phyloP scores from a whole-genome alignment of 768 basidiomycete genomes.

The Thelephora ganbajun region DNA sequence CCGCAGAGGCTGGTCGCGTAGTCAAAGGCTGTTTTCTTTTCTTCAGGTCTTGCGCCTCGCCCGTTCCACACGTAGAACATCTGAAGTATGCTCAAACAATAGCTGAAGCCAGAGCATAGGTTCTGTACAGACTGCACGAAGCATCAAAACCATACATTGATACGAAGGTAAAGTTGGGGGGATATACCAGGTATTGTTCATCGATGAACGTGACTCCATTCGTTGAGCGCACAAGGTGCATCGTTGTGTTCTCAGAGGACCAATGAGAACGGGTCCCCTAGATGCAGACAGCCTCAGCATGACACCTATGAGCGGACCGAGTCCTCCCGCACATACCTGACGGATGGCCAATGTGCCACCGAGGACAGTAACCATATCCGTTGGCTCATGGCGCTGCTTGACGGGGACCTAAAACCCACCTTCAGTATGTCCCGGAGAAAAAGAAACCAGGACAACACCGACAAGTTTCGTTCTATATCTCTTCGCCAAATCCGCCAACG shows the following conservation, averaged over 20 bases:
- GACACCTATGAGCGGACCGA: not conserved
- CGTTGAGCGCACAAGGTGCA: slow-evolving; percentile 55
- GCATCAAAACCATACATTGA: not conserved
- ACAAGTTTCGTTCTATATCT: slow-evolving; percentile 60
- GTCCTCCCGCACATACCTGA: slow-evolving; percentile 36
- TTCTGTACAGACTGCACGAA: slow-evolving; percentile 39
- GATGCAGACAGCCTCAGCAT: slow-evolving; percentile 6
- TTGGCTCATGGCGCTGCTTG: slow-evolving; percentile 49
- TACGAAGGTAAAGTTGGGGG: not conserved
- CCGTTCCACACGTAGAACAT: slow-evolving; percentile 77
- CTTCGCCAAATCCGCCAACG: slow-evolving; percentile 55
- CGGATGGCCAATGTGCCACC: slow-evolving; percentile 63
- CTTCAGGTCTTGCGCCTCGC: slow-evolving; percentile 42
- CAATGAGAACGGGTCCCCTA: slow-evolving; percentile 64
- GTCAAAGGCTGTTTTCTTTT: slow-evolving; percentile 45
- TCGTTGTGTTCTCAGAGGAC: slow-evolving; percentile 68
- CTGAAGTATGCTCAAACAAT: slow-evolving; percentile 57
- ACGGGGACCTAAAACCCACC: slow-evolving; percentile 21
- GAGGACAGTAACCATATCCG: slow-evolving; percentile 44
- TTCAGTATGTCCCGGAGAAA: not conserved
- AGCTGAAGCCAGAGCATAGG: slow-evolving; percentile 77
- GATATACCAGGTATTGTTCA: slow-evolving; percentile 54
- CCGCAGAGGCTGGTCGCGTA: slow-evolving; percentile 41
- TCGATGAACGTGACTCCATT: slow-evolving; percentile 46
- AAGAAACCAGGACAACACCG: slow-evolving; percentile 13